Evolutionary conservation across 208 protist genomes (phyloP), one percentile per base, ranked within the genome.

Genomic region (Crithidia fasciculata): DNA sequence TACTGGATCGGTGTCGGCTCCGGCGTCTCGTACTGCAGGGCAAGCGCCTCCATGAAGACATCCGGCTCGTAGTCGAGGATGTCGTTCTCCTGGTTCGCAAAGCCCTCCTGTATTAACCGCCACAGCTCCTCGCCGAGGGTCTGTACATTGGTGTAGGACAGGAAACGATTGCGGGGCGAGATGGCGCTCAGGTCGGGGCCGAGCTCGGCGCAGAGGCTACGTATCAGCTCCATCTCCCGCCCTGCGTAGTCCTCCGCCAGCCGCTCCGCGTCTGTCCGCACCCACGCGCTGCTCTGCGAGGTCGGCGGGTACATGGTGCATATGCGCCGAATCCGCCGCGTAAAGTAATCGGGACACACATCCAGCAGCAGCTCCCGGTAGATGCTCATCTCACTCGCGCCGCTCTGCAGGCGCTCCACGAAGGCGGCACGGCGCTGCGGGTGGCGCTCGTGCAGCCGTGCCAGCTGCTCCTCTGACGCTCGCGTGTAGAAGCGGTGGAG

Each of bases 31-130:
- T 84, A 89, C 13, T 75, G 18, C 62, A 59, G 44, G 54, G 49
- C 81, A 16, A 95, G 73, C 8, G 57, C 54, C 19, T 74, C 78
- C 74, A 95, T 91, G 66, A 83, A 85, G 12, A 80, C 50, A 61
- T 92, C 87, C 4, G 88, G 86, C 40, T 95, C 88, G 47, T 78
- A 71, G 55, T 90, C 82, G 18, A 95, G 71, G 12, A 83, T 74
- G 72, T 90, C 79, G 66, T 71, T 64, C 18, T 82, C 66, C 59
- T 69, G 72, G 50, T 81, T 75, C 36, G 59, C 12, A 50, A 59
- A 77, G 53, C 60, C 49, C 44, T 65, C 67, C 44, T 55, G 64
- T n/a, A 87, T 71, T 60, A 71, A 83, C 9, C 45, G 39, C 62
- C 69, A 52, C 9, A 92, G 62, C 18, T 85, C 70, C 36, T 87